These are phyloP conservation scores for Ophiocordyceps robertsii DNA, from an alignment of 2,329 filamentous ascomycete species.

Conservation along the genomic window DNA sequence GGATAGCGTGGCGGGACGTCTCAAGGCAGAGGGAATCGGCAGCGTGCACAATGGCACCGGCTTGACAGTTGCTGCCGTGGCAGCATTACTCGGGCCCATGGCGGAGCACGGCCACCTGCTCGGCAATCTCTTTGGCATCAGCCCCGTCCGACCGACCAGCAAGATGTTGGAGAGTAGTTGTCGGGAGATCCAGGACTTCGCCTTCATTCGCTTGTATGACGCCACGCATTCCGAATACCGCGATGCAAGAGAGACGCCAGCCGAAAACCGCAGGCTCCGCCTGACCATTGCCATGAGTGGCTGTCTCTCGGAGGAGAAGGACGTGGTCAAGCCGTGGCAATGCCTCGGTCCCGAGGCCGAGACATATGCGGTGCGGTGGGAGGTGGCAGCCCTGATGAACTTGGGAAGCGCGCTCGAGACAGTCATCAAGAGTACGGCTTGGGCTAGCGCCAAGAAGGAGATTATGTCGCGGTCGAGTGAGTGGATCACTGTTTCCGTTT, in stretches of 20 bases:
- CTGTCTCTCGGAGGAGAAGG: slow-evolving; percentile 62
- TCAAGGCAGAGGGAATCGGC: slow-evolving; percentile 69
- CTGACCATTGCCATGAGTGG: slow-evolving; percentile 76
- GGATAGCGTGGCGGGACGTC: slow-evolving; percentile 60
- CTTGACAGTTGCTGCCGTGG: slow-evolving; percentile 59
- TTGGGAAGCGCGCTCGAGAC: slow-evolving; percentile 67
- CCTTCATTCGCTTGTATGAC: slow-evolving; percentile 61
- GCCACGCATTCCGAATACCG: slow-evolving; percentile 21
- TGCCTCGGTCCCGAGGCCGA: slow-evolving; percentile 62
- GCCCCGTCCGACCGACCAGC: slow-evolving; percentile 67
- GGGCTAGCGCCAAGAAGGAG: slow-evolving; percentile 50
- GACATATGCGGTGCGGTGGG: slow-evolving; percentile 74
- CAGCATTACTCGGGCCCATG: slow-evolving; percentile 65
- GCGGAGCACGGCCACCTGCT: slow-evolving; percentile 69
- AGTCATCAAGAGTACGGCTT: slow-evolving; percentile 69
- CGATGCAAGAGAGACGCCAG: slow-evolving; percentile 35
- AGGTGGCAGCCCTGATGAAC: slow-evolving; percentile 62
- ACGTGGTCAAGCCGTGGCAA: slow-evolving; percentile 60
- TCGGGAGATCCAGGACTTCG: slow-evolving; percentile 79
- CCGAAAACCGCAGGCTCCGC: slow-evolving; percentile 55
- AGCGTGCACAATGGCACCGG: slow-evolving; percentile 66
- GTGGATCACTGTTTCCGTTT: slow-evolving; percentile 5
- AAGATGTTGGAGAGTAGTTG: slow-evolving; percentile 84
- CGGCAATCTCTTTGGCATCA: slow-evolving; percentile 83
- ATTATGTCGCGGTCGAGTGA: slow-evolving; percentile 33